phyloP scores from a whole-genome alignment of 2,329 filamentous ascomycete genomes.

The Exophiala lecanii-corni region DNA sequence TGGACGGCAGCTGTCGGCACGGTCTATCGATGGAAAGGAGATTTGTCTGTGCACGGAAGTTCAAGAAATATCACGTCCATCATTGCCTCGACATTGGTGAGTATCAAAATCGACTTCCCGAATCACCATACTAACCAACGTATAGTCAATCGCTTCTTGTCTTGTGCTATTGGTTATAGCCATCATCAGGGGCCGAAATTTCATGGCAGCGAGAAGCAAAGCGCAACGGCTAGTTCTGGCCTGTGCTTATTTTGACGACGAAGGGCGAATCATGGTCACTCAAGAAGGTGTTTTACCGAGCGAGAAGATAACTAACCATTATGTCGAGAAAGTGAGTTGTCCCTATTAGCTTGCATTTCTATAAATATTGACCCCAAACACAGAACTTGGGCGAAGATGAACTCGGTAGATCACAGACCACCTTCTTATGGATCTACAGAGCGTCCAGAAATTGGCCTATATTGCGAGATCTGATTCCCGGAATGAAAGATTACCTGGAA shows the following conservation, averaged over 20 bases:
- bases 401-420: constrained; percentile 69
- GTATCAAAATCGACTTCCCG: too few relatives aligned
- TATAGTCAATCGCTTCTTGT: constrained; percentile 59
- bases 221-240: constrained; percentile 56
- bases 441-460: constrained; percentile 73
- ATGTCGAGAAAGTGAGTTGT: constrained; percentile 56
- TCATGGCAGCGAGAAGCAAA: constrained; percentile 52
- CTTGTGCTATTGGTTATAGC: constrained; percentile 54
- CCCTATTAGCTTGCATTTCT: too few relatives aligned
- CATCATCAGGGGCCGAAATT: constrained; percentile 50
- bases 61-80: constrained; percentile 61
- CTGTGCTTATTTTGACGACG: constrained; percentile 41
- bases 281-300: constrained; percentile 41
- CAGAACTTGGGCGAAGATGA: constrained; percentile 62
- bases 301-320: constrained; percentile 72
- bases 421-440: constrained; percentile 84
- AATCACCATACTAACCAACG: constrained; percentile 11
- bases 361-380: constrained; percentile 24
- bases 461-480: constrained; percentile 62
- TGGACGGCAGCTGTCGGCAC: constrained; percentile 75
- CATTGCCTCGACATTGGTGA: constrained; percentile 66
- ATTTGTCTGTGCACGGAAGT: constrained; percentile 31
- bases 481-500: constrained; percentile 68
- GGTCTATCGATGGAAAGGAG: constrained; percentile 54
- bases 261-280: constrained; percentile 44